Conservation (phyloP, 2,329 filamentous ascomycete species). For the Phoma sp. region DNA sequence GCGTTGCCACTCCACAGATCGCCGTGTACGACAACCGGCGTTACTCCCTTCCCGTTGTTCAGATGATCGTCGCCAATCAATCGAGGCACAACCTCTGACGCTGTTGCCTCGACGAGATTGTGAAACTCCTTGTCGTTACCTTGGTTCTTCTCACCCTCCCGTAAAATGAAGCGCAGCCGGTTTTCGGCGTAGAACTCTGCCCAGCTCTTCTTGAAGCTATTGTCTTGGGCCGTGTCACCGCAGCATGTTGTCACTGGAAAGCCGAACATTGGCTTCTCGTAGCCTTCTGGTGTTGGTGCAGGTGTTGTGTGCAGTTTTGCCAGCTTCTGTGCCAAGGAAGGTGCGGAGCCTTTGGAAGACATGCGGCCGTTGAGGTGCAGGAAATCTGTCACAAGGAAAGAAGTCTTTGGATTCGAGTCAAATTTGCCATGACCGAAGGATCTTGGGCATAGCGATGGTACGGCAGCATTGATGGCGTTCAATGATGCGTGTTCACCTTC, state of each 20-base stretch:
- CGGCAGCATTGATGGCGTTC: constrained; percentile 75
- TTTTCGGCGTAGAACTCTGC: constrained; percentile 83
- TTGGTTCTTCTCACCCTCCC: constrained; percentile 63
- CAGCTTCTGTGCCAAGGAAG: constrained; percentile 74
- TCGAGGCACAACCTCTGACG: constrained; percentile 70
- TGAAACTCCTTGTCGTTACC: constrained; percentile 68
- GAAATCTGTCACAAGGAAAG: constrained; percentile 76
- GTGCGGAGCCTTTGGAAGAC: constrained; percentile 33
- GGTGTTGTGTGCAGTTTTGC: constrained; percentile 79
- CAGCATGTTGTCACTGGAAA: constrained; percentile 88
- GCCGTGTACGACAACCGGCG: constrained; percentile 85
- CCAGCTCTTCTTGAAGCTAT: constrained; percentile 75
- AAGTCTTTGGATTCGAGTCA: constrained; percentile 53
- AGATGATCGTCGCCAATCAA: constrained; percentile 74
- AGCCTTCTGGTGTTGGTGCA: constrained; percentile 67
- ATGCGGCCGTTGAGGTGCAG: constrained; percentile 60
- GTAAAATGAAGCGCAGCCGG: constrained; percentile 70
- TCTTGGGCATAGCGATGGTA: constrained; percentile 77
- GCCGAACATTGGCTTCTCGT: constrained; percentile 71
- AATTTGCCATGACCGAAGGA: constrained; percentile 74
- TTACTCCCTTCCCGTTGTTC: constrained; percentile 64
- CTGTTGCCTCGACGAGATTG: constrained; percentile 68
- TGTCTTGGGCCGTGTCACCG: constrained; percentile 82
- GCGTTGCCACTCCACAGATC: constrained; percentile 95
- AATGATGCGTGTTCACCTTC: constrained; percentile 81